A percentile compares a stretch with the other conserved stretches of the same genome.
phyloP scores from a whole-genome alignment of 495 filamentous ascomycete species.

The Margaritispora aquatica region DNA sequence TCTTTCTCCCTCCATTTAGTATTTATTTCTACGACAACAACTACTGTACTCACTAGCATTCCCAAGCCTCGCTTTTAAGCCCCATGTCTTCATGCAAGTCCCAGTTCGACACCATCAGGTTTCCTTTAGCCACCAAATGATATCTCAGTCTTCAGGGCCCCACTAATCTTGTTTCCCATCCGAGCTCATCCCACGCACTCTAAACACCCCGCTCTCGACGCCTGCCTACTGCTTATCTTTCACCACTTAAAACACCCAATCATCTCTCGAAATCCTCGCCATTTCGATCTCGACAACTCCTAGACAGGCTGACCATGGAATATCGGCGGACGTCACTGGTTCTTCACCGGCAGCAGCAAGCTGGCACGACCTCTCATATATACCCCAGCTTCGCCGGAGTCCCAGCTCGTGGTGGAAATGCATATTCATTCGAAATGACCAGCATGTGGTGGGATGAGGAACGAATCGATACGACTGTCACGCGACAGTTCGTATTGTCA shows the following conservation, averaged over 20 bases:
- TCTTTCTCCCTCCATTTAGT: too few species aligned
- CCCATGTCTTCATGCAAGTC: slow-evolving; percentile 6
- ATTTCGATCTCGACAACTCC: background rate
- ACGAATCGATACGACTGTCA: slow-evolving; percentile 67
- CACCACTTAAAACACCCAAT: slow-evolving; percentile 8
- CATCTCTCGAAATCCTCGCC: background rate
- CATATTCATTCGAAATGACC: slow-evolving; percentile 15
- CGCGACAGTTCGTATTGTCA: slow-evolving; percentile 58
- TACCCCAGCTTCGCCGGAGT: slow-evolving; percentile 20
- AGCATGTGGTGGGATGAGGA: slow-evolving; percentile 77
- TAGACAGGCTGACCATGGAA: slow-evolving; percentile 13
- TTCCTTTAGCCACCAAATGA: background rate
- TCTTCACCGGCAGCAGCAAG: slow-evolving; percentile 11
- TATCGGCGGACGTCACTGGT: slow-evolving; percentile 20
- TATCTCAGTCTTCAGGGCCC: slow-evolving; percentile 2
- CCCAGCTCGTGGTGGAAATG: slow-evolving; percentile 11
- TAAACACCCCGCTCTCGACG: background rate
- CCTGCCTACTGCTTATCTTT: slow-evolving; percentile 14
- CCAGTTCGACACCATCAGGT: background rate
- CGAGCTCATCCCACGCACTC: slow-evolving; percentile 11
- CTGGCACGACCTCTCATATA: slow-evolving; percentile 18
- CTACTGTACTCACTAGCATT: background rate
- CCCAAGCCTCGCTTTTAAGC: background rate
- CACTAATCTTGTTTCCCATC: slow-evolving; percentile 1
- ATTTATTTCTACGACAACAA: too few species aligned